phyloP scores from a whole-genome alignment of 23 red algal species.

The Gracilaria domingensis region DNA sequence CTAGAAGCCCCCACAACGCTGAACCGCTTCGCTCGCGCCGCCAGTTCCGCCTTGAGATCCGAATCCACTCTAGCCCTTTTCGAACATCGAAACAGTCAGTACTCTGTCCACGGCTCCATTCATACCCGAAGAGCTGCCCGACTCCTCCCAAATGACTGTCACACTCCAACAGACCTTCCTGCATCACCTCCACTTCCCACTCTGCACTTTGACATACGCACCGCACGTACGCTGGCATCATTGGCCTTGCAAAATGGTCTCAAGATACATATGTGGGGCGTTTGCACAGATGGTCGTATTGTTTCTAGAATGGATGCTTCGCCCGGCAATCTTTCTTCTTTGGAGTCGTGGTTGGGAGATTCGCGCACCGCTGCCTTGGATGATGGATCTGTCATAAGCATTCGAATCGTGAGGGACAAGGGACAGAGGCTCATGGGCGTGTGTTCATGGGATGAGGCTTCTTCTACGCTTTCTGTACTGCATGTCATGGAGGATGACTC shows the following conservation, averaged over 20 bases:
- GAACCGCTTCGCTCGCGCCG: slow-evolving; percentile 36
- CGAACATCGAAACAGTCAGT: slow-evolving; percentile 59
- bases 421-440: slow-evolving; percentile 39
- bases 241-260: slow-evolving; percentile 49
- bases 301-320: slow-evolving; percentile 21
- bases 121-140: slow-evolving; percentile 21
- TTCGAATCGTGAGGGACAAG: slow-evolving; percentile 32
- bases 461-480: slow-evolving; percentile 22
- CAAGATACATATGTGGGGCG: slow-evolving; percentile 46
- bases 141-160: slow-evolving; percentile 33
- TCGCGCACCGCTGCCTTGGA: slow-evolving; percentile 19
- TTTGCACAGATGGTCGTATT: slow-evolving; percentile 45
- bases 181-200: slow-evolving; percentile 33
- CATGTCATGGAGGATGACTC: slow-evolving; percentile 66
- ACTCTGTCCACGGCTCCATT: slow-evolving; percentile 56
- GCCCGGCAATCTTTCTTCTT: slow-evolving; percentile 37
- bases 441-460: slow-evolving; percentile 58
- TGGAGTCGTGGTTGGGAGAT: slow-evolving; percentile 4
- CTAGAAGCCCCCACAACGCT: slow-evolving; percentile 25
- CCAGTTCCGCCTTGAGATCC: not conserved
- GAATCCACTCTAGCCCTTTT: slow-evolving; percentile 36
- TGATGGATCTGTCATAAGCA: slow-evolving; percentile 59
- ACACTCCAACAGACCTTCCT: slow-evolving; percentile 38
- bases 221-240: slow-evolving; percentile 39
- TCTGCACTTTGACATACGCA: slow-evolving; percentile 45